Conservation (phyloP, 441 rosid genomes). For the Daphne laureola region DNA sequence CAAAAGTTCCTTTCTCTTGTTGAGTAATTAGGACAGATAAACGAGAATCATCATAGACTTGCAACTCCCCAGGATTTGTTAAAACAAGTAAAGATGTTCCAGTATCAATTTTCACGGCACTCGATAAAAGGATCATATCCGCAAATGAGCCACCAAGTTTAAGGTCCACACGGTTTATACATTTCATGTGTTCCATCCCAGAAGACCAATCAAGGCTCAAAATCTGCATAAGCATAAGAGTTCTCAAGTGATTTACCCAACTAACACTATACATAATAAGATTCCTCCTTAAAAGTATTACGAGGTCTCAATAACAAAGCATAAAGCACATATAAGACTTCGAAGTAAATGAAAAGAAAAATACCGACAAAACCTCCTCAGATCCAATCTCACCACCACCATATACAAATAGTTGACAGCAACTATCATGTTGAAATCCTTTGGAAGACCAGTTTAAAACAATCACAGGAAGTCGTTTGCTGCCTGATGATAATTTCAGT, state of each 20-base stretch:
- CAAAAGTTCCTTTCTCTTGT: conserved; percentile 28
- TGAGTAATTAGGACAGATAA: conserved; percentile 36
- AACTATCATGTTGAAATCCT: conserved; percentile 25
- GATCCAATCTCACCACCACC: conserved; percentile 66
- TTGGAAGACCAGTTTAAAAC: conserved; percentile 44
- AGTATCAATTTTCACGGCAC: conserved; percentile 23
- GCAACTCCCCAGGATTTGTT: conserved; percentile 51
- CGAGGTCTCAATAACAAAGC: no score
- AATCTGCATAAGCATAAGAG: conserved; percentile 34
- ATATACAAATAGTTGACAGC: conserved; percentile 53
- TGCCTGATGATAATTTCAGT: conserved; percentile 49
- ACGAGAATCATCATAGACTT: conserved; percentile 41
- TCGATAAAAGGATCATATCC: conserved; percentile 52
- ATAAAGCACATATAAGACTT: no score
- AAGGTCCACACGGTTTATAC: conserved; percentile 49
- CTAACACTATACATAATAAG: no score
- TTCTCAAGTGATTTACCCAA: neutral
- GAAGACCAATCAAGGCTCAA: conserved; percentile 56
- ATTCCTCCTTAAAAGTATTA: no score
- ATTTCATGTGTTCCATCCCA: conserved; percentile 51
- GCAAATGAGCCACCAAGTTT: conserved; percentile 55
- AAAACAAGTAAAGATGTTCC: conserved; percentile 33
- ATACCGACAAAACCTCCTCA: conserved; percentile 56
- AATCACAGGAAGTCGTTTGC: conserved; percentile 55
- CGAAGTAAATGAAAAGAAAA: no score